Evolutionary conservation across 1,284 basidiomycete species (phyloP).

Genomic region (Sporisorium iseilematis-ciliati): DNA sequence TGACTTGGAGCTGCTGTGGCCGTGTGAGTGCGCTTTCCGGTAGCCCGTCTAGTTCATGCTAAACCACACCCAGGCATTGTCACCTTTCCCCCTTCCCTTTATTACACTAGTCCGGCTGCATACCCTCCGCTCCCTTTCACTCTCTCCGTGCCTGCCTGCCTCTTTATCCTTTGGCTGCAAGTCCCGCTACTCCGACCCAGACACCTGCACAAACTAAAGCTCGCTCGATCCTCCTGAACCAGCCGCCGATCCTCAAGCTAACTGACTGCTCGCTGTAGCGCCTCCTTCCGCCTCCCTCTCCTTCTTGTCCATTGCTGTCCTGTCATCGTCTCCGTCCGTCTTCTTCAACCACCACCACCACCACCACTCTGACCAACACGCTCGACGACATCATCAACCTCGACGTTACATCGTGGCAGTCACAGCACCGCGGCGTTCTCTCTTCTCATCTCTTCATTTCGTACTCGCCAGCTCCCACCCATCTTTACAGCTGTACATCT

Average conservation of each 20-base stretch:
- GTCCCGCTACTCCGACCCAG: constrained; percentile 13
- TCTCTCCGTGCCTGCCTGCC: neutral
- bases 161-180: neutral
- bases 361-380: neutral
- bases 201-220: constrained; percentile 9
- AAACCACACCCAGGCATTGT: no score
- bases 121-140: neutral
- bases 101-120: no score
- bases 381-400: neutral
- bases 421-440: neutral
- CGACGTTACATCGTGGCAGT: neutral
- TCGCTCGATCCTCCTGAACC: constrained; percentile 16
- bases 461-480: neutral
- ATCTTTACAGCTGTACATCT: no score
- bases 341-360: constrained; percentile 3
- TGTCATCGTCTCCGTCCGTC: neutral
- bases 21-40: no score
- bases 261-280: neutral
- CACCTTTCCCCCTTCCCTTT: no score
- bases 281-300: neutral
- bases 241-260: neutral
- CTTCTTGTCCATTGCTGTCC: neutral
- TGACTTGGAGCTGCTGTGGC: no score
- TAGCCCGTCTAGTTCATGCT: no score
- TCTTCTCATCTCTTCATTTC: neutral